phyloP scores from a whole-genome alignment of 148 eudicot species.

The Mesembryanthemum crystallinum region DNA sequence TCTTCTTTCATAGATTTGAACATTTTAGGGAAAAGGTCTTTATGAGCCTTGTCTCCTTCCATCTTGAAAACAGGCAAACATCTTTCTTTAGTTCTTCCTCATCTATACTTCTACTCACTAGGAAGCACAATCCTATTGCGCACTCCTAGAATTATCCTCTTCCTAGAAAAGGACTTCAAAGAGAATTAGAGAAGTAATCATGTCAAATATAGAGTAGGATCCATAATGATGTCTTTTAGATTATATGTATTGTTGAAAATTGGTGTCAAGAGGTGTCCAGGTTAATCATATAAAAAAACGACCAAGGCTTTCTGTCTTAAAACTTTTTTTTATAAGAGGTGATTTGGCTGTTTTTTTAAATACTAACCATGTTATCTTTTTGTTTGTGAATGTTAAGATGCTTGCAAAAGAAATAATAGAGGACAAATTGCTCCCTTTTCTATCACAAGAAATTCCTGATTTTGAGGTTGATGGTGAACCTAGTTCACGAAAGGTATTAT shows the following conservation, averaged over 20 bases:
- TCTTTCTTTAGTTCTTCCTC: not conserved
- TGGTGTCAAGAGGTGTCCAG: not conserved
- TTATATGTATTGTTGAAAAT: not conserved
- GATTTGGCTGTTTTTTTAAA: not conserved
- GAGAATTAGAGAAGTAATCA: not conserved
- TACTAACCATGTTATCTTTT: constrained; percentile 19
- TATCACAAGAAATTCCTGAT: constrained; percentile 57
- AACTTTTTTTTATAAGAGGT: not conserved
- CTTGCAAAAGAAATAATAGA: constrained; percentile 84
- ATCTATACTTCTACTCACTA: not conserved
- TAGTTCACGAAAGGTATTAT: constrained; percentile 52
- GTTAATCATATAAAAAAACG: not conserved
- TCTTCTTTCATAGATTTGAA: too few relatives aligned
- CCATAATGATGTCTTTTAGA: constrained; percentile 1
- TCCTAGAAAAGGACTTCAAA: not conserved
- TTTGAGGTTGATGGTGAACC: constrained; percentile 54
- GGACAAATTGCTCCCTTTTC: constrained; percentile 61
- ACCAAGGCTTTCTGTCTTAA: not conserved
- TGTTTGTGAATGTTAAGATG: constrained; percentile 50
- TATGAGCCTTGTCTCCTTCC: not conserved
- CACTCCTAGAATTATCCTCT: not conserved
- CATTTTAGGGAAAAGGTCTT: not conserved
- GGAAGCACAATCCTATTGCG: not conserved
- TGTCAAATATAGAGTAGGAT: not conserved
- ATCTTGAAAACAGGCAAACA: not conserved